Conservation (phyloP, 73 alveolate species). For the Paramecium pentaurelia region DNA sequence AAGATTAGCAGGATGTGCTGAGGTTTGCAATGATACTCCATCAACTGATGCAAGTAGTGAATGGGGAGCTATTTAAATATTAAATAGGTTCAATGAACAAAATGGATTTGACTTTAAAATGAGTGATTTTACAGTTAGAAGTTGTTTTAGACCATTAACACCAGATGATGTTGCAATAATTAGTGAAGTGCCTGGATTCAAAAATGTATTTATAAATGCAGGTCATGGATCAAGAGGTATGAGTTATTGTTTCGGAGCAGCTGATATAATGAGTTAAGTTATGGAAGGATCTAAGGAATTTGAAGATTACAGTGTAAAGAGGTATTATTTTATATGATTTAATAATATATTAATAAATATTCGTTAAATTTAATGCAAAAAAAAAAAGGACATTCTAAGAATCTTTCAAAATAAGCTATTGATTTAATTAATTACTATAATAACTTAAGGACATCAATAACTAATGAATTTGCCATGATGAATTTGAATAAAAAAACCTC, state of each 20-base stretch:
- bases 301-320: background rate
- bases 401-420: background rate
- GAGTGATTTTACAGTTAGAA: background rate
- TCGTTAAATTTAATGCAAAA: background rate
- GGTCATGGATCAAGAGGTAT: constrained; percentile 48
- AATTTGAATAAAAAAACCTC: background rate
- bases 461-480: background rate
- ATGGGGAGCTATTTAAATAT: constrained; percentile 33
- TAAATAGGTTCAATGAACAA: background rate
- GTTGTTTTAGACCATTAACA: constrained; percentile 13
- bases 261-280: background rate
- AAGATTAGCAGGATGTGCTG: constrained; percentile 24
- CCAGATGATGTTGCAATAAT: constrained; percentile 42
- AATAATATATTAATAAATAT: constrained; percentile 2
- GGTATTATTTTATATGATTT: constrained; percentile 30
- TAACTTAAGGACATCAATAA: background rate
- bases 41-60: constrained; percentile 18
- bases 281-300: constrained; percentile 9
- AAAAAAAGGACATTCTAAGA: background rate
- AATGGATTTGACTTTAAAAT: background rate
- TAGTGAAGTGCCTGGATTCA: background rate
- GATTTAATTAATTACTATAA: background rate
- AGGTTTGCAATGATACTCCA: background rate
- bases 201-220: background rate
- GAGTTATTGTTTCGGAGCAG: constrained; percentile 31